phyloP scores from a whole-genome alignment of 75 land plant species.

The Adiantum capillusveneris region DNA sequence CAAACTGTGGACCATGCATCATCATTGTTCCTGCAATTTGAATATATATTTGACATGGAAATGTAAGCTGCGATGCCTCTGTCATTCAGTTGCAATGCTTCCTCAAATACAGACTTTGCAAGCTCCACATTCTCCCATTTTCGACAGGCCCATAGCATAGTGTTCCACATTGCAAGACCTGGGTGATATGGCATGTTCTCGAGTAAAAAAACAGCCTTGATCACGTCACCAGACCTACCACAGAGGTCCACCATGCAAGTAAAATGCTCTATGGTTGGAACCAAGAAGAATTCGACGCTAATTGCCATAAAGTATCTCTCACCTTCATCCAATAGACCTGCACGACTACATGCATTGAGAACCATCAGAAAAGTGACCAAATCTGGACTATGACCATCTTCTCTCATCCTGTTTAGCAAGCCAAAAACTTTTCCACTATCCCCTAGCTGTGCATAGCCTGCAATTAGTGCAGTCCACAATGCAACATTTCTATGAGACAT shows the following conservation, averaged over 20 bases:
- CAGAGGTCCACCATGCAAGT: conserved; percentile 50
- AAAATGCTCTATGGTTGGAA: conserved; percentile 44
- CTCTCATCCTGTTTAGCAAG: conserved; percentile 26
- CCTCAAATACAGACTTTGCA: conserved; percentile 24
- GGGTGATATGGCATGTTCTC: conserved; percentile 38
- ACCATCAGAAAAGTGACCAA: conserved; percentile 36
- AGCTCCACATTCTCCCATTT: conserved; percentile 28
- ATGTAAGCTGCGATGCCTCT: conserved; percentile 34
- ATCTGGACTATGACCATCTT: conserved; percentile 26
- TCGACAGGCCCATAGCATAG: conserved; percentile 39
- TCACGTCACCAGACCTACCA: conserved; percentile 34
- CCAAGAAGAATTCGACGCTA: conserved; percentile 19
- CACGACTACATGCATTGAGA: conserved; percentile 46
- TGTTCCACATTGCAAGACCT: conserved; percentile 35
- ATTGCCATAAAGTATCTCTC: conserved; percentile 20
- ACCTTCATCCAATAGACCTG: conserved; percentile 52
- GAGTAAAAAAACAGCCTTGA: conserved; percentile 23
- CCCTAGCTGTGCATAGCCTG: conserved; percentile 37
- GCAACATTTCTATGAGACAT: conserved; percentile 19
- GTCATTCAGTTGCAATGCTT: conserved; percentile 30
- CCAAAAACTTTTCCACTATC: conserved; percentile 24
- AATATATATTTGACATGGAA: conserved; percentile 39
- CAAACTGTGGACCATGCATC: no score
- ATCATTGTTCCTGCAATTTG: conserved; percentile 1
- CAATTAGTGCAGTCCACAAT: conserved; percentile 41